Conservation (phyloP, 345 rosid species). For the Excoecaria agallocha region DNA sequence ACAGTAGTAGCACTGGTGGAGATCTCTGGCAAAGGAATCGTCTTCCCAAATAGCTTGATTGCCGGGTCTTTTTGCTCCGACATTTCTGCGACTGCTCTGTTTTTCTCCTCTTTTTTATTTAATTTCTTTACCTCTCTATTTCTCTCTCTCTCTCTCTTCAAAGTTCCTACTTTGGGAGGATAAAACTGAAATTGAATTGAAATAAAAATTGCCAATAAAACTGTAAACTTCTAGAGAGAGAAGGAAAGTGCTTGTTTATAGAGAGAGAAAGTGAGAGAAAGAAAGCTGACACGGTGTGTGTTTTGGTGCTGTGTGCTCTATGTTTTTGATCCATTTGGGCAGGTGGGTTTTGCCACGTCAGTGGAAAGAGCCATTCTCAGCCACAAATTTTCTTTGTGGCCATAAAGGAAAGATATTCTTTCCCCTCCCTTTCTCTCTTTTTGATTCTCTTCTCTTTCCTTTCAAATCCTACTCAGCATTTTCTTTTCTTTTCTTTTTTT, state of each 20-base stretch:
- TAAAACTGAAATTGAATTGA: neutral
- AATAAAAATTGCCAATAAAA: neutral
- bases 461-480: slow-evolving; percentile 33
- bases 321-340: slow-evolving; percentile 50
- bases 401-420: slow-evolving; percentile 32
- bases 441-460: slow-evolving; percentile 13
- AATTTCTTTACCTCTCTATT: too few species aligned
- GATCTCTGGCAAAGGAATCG: slow-evolving; percentile 68
- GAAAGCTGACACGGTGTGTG: slow-evolving; percentile 16
- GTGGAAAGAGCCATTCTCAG: slow-evolving; percentile 43
- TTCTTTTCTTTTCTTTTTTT: neutral
- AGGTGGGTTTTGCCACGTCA: slow-evolving; percentile 52
- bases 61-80: slow-evolving; percentile 74
- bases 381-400: slow-evolving; percentile 74
- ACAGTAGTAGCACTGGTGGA: neutral
- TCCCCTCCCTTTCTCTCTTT: slow-evolving; percentile 16
- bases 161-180: neutral
- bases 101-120: neutral
- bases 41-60: slow-evolving; percentile 85
- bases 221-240: slow-evolving; percentile 5
- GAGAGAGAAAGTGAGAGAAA: neutral
- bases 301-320: slow-evolving; percentile 13
- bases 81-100: slow-evolving; percentile 40
- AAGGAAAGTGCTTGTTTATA: neutral
- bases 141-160: neutral